These are phyloP conservation scores for Graphium sp. DNA, from an alignment of 2,329 filamentous ascomycete species.

Conservation along the genomic window DNA sequence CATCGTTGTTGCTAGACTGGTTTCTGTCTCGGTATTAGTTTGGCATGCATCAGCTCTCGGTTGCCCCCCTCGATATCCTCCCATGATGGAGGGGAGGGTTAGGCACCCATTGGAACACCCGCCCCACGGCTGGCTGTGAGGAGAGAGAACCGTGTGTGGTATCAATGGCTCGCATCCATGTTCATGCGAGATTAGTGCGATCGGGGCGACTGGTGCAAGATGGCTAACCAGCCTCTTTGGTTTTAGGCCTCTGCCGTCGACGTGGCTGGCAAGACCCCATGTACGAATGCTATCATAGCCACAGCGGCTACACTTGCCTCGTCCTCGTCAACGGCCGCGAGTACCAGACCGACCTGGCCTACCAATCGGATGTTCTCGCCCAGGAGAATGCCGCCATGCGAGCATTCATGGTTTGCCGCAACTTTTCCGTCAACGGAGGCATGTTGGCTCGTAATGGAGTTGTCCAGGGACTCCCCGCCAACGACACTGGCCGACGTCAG, in stretches of 20 bases:
- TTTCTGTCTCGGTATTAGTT: too few species aligned
- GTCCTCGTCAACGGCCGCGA: constrained; percentile 93
- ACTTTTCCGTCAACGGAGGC: constrained; percentile 92
- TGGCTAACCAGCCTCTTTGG: too few species aligned
- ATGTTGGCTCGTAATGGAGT: constrained; percentile 62
- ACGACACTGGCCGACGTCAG: constrained; percentile 29
- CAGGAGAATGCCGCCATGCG: constrained; percentile 91
- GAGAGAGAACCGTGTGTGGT: too few species aligned
- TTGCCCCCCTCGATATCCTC: too few species aligned
- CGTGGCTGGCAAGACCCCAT: constrained; percentile 84
- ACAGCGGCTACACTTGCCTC: constrained; percentile 69
- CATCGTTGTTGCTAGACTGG: too few species aligned
- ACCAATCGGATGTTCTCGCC: constrained; percentile 66
- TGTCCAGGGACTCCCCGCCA: constrained; percentile 46
- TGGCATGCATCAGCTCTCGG: too few species aligned
- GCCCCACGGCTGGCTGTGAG: too few species aligned
- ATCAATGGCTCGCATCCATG: too few species aligned
- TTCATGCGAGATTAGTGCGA: too few species aligned
- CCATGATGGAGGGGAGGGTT: too few species aligned
- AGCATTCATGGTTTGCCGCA: constrained; percentile 93
- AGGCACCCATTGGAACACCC: too few species aligned
- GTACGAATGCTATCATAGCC: constrained; percentile 67
- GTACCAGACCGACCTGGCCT: constrained; percentile 80
- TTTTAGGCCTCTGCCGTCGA: constrained; percentile 79
- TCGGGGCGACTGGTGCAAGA: too few species aligned